phyloP scores from a whole-genome alignment of 495 filamentous ascomycete species.

The Aspergillus leporis region DNA sequence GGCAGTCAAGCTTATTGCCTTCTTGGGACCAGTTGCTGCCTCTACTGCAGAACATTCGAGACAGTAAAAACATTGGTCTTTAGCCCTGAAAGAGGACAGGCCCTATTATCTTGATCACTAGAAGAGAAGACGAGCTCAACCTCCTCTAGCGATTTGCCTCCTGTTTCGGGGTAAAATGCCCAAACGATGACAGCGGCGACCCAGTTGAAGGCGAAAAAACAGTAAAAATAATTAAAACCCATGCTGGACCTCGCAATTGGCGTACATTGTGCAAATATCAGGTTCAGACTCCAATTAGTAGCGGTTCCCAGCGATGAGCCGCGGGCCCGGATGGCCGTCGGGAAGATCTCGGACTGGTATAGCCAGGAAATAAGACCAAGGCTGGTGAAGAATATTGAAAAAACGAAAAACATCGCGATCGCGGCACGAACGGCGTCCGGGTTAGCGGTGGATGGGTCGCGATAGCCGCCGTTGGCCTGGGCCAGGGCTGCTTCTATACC shows the following conservation, averaged over 20 bases:
- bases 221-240: constrained; percentile 53
- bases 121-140: constrained; percentile 47
- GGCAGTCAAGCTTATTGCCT: not conserved
- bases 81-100: not conserved
- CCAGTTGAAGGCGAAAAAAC: constrained; percentile 55
- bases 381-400: constrained; percentile 55
- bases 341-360: constrained; percentile 59
- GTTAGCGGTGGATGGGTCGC: constrained; percentile 26
- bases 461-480: constrained; percentile 26
- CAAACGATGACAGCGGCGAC: constrained; percentile 45
- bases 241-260: constrained; percentile 51
- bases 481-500: constrained; percentile 50
- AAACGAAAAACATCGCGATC: constrained; percentile 59
- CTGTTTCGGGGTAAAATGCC: constrained; percentile 54
- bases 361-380: constrained; percentile 57
- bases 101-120: not conserved
- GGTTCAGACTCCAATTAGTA: constrained; percentile 55
- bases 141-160: constrained; percentile 53
- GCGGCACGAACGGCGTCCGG: constrained; percentile 49
- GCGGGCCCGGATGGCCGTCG: constrained; percentile 53
- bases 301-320: constrained; percentile 53
- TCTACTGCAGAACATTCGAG: not conserved
- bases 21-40: not conserved
- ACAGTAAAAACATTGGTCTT: not conserved
- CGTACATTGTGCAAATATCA: constrained; percentile 56